These are phyloP conservation scores for Ulvella scutata DNA, from an alignment of 139 green algal species.

Conservation along the genomic window DNA sequence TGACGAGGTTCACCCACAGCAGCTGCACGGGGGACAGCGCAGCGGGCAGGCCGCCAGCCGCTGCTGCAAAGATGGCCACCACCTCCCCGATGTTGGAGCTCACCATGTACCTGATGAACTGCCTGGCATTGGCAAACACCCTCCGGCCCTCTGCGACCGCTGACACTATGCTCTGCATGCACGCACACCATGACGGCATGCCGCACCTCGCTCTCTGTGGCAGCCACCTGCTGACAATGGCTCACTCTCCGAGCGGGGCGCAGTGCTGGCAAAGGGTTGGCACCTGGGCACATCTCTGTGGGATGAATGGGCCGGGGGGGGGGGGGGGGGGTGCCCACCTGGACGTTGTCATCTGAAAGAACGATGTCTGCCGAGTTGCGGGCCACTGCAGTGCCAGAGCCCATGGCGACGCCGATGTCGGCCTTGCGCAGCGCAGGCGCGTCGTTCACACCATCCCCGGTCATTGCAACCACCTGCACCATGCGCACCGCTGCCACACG, in stretches of 20 bases:
- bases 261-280: too few relatives aligned
- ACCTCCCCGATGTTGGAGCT: conserved; percentile 92
- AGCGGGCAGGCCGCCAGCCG: conserved; percentile 38
- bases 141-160: conserved; percentile 76
- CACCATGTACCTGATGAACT: conserved; percentile 99
- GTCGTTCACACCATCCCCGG: conserved; percentile 43
- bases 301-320: too few relatives aligned
- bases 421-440: conserved; percentile 52
- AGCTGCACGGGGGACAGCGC: conserved; percentile 43
- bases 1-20: conserved; percentile 97
- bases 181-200: conserved; percentile 31
- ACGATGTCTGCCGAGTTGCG: conserved; percentile 75
- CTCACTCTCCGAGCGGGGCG: too few relatives aligned
- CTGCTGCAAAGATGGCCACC: conserved; percentile 88
- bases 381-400: conserved; percentile 54
- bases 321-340: too few relatives aligned
- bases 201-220: too few relatives aligned
- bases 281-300: too few relatives aligned
- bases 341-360: conserved; percentile 97
- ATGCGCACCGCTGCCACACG: too few relatives aligned
- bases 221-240: too few relatives aligned
- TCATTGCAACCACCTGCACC: conserved; percentile 86
- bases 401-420: conserved; percentile 89
- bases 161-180: conserved; percentile 44
- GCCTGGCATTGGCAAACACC: conserved; percentile 98